Evolutionary conservation across 2,329 filamentous ascomycete species (phyloP), one percentile per base, ranked within the genome.

Genomic region (Neopestalotiopsis sp.): DNA sequence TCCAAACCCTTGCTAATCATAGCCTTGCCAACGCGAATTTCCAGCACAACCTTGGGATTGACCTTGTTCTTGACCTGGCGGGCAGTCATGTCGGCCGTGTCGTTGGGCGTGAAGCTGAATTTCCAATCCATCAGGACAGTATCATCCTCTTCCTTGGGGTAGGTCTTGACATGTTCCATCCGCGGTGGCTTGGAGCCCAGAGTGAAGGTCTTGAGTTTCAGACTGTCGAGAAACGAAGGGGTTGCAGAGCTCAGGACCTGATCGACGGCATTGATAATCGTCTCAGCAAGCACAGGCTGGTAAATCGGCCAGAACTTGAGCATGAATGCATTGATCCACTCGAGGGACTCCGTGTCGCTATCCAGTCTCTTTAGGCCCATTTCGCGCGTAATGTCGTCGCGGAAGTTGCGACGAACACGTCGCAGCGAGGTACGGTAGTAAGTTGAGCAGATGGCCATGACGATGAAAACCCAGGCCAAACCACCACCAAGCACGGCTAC

Each of bases 301-400:
- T 97, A 98, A 76, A 99, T 99, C 71, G 96, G 96, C 96, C 96
- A 99, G 84, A 99, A 99, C 80, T 99, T 99, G 82, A 97, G 90
- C 75, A 99, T 80, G 83, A 99, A 99, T 75, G 94, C 97, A 85
- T 99, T 99, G 81, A 99, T 98, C 96, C 96, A 99, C 81, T 99
- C 96, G 63, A 99, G 85, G 68, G 93, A 96, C 82, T 99, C 96
- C 32, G 90, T 90, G 74, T 99, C 96, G 9, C 91, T 96, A 75
- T 98, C 96, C 67, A 99, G 85, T 75, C 88, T 93, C 80, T 91
- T 92, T 81, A 98, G 93, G 13, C 92, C 91, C 86, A 98, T 87
- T 80, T 98, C 95, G 67, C 96, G 91, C 70, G 91, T 92, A 73
- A 99, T 89, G 77, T 99, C 96, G 81, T 99, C 96, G 69, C 95